Evolutionary conservation across 2,329 filamentous ascomycete genomes (phyloP).

Genomic region (Colletotrichum cordylinicola): DNA sequence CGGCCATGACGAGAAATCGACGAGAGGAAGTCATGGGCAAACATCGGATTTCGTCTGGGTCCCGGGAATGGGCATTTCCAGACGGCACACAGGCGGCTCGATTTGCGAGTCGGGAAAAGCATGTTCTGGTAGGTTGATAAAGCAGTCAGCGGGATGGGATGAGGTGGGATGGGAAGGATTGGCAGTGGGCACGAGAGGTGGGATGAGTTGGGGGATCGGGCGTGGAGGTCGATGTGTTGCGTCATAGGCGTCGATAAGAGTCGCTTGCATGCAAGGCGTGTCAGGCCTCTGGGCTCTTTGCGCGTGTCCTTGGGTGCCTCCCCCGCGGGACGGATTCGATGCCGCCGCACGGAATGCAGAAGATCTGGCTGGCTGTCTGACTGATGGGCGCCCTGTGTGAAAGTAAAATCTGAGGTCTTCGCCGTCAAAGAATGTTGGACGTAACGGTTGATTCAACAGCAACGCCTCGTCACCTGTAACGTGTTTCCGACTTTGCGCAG

Average conservation of each 20-base stretch:
- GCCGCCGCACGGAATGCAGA: neutral
- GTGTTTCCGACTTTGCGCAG: neutral
- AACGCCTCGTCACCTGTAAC: neutral
- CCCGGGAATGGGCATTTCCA: neutral
- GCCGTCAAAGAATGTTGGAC: neutral
- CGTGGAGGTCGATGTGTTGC: neutral
- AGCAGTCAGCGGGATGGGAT: neutral
- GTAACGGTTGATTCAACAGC: slow-evolving; percentile 5
- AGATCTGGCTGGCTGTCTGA: neutral
- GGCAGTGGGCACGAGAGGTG: neutral
- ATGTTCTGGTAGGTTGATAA: neutral
- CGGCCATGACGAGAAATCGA: neutral
- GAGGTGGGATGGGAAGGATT: neutral
- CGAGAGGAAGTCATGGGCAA: neutral
- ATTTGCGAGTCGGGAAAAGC: neutral
- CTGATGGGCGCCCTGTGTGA: neutral
- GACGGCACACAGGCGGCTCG: neutral
- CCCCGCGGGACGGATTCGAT: slow-evolving; percentile 3
- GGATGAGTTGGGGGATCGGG: slow-evolving; percentile 7
- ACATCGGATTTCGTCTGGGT: neutral
- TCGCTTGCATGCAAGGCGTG: slow-evolving; percentile 15
- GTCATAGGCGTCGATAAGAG: slow-evolving; percentile 22
- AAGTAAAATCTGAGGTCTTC: neutral
- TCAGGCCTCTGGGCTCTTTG: neutral
- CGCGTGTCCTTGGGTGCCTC: neutral